Base-by-base conservation (phyloP, 139 green algal species). In the Diplosphaera chodatii region DNA sequence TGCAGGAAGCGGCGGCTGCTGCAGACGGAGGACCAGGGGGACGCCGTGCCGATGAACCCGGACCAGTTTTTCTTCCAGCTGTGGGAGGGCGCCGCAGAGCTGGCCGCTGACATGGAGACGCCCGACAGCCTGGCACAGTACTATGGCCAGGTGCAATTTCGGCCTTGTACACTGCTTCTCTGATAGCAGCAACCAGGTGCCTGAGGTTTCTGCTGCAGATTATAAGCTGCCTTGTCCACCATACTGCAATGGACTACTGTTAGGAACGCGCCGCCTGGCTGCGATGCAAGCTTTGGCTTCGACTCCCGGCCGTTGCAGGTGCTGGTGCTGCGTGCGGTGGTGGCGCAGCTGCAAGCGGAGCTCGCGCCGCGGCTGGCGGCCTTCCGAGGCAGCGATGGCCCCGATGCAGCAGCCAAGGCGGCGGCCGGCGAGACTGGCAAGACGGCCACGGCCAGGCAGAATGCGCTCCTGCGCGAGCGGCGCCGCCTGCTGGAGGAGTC, bases 401-500 rank as follows among this genome's bases (percentile, higher is more conserved):
- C 48, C 10, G 48, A 25, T 18, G 18, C 48, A 3, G 48, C 48
- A 18, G 48, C 48, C 48, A 59, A 4, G 16, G 48, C 48, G 48
- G 48, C 48, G 16, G 48, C 48, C 48, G 48, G 48, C 10, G 48
- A 59, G 48, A 59, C 48, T n/a, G 48, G 48, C 48, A 23, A 3
- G 16, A 18, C 48, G 48, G 48, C 48, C 10, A 25, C 13, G 3
- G 16, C 16, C 13, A 10, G 48, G 48, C 48, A 18, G 48, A 18
- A 59, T 4, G 48, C 13, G 10, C 48, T 59, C 13, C 48, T 27
- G 48, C 48, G 48, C 48, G 13, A 59, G 13, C 48, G 48, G 10
- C 48, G 48, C 48, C 48, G 48, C 48, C 48, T 59, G 48, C 48
- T 59, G 48, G 48, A 59, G 48, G 48, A 59, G 48, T 59, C 48